These are phyloP conservation scores for Aureobasidium sp. DNA, from an alignment of 2,329 filamentous ascomycete species.

Conservation along the genomic window DNA sequence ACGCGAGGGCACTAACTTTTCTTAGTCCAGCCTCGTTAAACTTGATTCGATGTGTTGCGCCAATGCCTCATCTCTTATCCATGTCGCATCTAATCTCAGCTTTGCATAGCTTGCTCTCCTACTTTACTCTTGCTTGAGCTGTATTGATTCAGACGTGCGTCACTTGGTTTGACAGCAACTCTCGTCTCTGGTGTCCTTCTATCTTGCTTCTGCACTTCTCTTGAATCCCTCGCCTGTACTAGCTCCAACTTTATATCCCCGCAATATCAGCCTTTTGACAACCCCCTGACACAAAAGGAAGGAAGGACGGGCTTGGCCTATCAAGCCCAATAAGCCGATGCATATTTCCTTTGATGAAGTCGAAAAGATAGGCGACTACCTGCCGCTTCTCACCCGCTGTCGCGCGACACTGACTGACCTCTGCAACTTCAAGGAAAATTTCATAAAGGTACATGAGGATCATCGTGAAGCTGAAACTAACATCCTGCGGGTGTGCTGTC, in stretches of 20 bases:
- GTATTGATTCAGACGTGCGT: not conserved
- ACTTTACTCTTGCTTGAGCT: not conserved
- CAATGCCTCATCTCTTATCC: slow-evolving; percentile 9
- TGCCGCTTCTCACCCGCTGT: not conserved
- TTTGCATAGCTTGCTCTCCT: not conserved
- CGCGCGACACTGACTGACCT: not conserved
- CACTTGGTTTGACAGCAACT: not conserved
- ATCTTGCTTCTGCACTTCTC: not conserved
- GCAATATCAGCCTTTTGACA: not conserved
- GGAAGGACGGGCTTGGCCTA: slow-evolving; percentile 1
- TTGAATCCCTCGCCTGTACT: not conserved
- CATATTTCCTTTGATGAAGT: not conserved
- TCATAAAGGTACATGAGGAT: slow-evolving; percentile 4
- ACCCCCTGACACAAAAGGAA: not conserved
- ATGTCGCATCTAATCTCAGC: slow-evolving; percentile 5
- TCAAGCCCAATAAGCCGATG: slow-evolving; percentile 3
- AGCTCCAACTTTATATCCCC: slow-evolving; percentile 7
- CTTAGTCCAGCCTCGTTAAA: slow-evolving; percentile 11
- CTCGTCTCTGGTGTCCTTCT: not conserved
- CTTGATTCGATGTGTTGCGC: slow-evolving; percentile 10
- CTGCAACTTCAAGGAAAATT: not conserved
- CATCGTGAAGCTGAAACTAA: not conserved
- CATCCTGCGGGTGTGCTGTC: slow-evolving; percentile 1
- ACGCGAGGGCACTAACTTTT: slow-evolving; percentile 6
- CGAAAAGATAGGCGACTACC: not conserved